Percentiles rank a stretch among this genome's conserved stretches.
Conservation (phyloP, 1,284 basidiomycete species). For the Cryptococcus sp. region DNA sequence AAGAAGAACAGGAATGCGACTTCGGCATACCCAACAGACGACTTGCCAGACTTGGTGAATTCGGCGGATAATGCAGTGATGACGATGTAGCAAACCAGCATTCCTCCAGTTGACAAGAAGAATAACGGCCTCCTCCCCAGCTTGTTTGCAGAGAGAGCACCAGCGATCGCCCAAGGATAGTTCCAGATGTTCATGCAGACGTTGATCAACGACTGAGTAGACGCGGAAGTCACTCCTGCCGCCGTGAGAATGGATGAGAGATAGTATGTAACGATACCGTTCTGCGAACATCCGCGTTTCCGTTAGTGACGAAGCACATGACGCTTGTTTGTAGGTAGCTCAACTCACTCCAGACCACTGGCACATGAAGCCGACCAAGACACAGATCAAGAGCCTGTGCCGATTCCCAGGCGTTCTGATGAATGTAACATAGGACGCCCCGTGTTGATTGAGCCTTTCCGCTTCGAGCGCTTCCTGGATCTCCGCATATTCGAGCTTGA, state of each 20-base stretch:
- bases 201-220: constrained; percentile 61
- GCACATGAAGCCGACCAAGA: constrained; percentile 29
- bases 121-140: constrained; percentile 39
- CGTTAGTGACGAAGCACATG: neutral
- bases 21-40: constrained; percentile 6
- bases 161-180: constrained; percentile 28
- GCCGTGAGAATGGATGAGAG: constrained; percentile 68
- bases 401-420: constrained; percentile 13
- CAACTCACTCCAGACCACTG: constrained; percentile 10
- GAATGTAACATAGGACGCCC: constrained; percentile 9
- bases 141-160: constrained; percentile 38
- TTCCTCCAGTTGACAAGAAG: constrained; percentile 62
- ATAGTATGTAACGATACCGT: constrained; percentile 65
- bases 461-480: constrained; percentile 28
- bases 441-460: constrained; percentile 16
- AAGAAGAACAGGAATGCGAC: constrained; percentile 14
- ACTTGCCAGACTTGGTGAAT: constrained; percentile 14
- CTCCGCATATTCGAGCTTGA: constrained; percentile 23
- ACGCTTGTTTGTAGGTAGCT: no score
- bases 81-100: constrained; percentile 49
- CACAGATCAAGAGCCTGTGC: constrained; percentile 20
- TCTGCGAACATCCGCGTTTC: neutral
- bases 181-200: constrained; percentile 59
- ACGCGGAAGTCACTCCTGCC: constrained; percentile 60
- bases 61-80: constrained; percentile 17